Base-by-base conservation (phyloP, 352 stramenopile genomes). In the Lagenidium giganteum region DNA sequence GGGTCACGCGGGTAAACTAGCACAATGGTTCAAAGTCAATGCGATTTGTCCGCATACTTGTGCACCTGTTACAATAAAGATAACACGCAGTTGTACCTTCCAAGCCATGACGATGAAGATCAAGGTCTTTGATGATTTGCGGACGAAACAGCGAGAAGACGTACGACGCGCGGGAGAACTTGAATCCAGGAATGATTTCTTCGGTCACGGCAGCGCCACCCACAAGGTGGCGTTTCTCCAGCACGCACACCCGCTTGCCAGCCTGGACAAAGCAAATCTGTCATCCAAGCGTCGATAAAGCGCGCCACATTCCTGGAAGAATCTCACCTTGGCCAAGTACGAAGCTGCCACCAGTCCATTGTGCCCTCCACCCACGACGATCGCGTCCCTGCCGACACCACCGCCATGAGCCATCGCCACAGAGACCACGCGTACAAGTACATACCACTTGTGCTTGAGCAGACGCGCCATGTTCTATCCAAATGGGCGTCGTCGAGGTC, bases 131-230 rank as follows among this genome's bases (percentile, higher is more conserved):
- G 39, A 95, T 95, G 44, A 95, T 89, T 44, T 86, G 66, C 29
- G 83, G 83, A 1, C 83, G 67, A 35, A 95, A 87, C 17, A 95
- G 69, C 29, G 80, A 87, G 40, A 87, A 83, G 9, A 95, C 68
- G 56, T 95, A 95, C 25, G 83, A 95, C 13, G 75, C 84, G 29
- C 83, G 66, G 23, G 79, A 94, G 56, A 95, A 95, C 20, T 83
- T 84, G 65, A 91, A 95, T 12, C 83, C 78, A 0, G 81, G 79
- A 30, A 95, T 67, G 42, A 95, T 81, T 41, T 95, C 83, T 47
- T 95, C 83, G 5, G 83, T 95, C 28, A 95, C 82, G 1, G 83
- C 83, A 8, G 83, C 83, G 3, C 83, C 83, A 3, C 83, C 83
- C 8, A 95, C 62, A 17, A 95, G 8, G 41, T 90, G 64, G 2